Evolutionary conservation across 192 early-diverging fungal genomes (phyloP).

Genomic region (Lobosporangium transversale): DNA sequence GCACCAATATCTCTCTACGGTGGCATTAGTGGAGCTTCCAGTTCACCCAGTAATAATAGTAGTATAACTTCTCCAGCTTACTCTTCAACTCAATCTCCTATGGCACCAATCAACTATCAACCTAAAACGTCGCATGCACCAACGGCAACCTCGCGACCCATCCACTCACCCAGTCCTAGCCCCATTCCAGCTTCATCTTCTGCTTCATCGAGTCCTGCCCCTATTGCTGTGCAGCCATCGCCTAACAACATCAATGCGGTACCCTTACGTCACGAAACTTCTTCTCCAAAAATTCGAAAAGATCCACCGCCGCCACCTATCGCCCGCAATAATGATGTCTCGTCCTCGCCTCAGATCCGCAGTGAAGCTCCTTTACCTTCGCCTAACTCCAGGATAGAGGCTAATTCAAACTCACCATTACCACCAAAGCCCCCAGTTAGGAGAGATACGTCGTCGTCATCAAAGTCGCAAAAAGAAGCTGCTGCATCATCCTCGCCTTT

Average conservation of each 20-base stretch:
- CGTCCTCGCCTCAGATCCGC: conserved; percentile 29
- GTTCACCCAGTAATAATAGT: background rate
- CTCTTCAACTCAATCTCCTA: background rate
- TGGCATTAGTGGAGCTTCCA: conserved; percentile 23
- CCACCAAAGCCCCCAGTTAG: conserved; percentile 34
- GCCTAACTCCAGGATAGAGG: conserved; percentile 25
- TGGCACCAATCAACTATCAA: conserved; percentile 21
- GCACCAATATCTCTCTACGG: conserved; percentile 27
- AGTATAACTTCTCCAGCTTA: background rate
- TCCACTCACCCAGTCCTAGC: conserved; percentile 3
- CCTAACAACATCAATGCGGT: no score
- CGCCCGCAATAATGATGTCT: conserved; percentile 2
- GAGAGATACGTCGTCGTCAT: conserved; percentile 36
- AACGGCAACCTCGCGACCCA: conserved; percentile 8
- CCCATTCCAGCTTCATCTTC: background rate
- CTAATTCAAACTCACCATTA: conserved; percentile 2
- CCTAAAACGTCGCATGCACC: conserved; percentile 21
- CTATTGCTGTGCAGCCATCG: background rate
- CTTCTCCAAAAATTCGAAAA: conserved; percentile 30
- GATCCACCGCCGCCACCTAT: background rate
- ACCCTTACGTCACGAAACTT: conserved; percentile 33
- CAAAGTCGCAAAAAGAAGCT: conserved; percentile 42
- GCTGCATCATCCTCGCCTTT: conserved; percentile 33
- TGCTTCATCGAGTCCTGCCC: no score
- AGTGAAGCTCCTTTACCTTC: conserved; percentile 32